Conservation (phyloP, 1,139 yeast genomes). For the Yamadazyma conglobata region DNA sequence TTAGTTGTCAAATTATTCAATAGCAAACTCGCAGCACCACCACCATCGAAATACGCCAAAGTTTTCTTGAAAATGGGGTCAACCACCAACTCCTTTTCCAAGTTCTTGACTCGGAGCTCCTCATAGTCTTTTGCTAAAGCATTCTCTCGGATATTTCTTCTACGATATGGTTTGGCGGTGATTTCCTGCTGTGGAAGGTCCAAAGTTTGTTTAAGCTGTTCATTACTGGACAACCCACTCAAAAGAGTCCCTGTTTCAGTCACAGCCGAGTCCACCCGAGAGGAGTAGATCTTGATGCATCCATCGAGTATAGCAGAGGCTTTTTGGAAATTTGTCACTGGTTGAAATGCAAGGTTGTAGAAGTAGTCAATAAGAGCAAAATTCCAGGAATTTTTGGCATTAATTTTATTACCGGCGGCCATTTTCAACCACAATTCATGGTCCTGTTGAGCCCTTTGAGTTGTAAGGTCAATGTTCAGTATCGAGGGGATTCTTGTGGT, state of each 20-base stretch:
- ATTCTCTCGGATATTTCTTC: conserved; percentile 40
- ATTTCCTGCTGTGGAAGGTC: conserved; percentile 9
- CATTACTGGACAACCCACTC: conserved; percentile 58
- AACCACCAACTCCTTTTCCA: conserved; percentile 73
- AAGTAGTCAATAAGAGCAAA: conserved; percentile 86
- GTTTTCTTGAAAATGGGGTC: conserved; percentile 90
- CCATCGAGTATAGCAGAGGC: conserved; percentile 40
- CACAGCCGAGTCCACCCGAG: conserved; percentile 85
- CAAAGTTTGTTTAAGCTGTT: conserved; percentile 7
- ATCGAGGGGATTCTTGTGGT: too few species aligned
- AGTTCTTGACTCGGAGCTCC: conserved; percentile 58
- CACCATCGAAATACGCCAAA: conserved; percentile 89
- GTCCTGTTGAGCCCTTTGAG: too few species aligned
- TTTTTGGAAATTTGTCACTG: conserved; percentile 43
- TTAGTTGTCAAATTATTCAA: conserved; percentile 67
- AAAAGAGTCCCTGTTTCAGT: conserved; percentile 83
- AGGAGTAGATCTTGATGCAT: conserved; percentile 39
- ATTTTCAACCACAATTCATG: conserved; percentile 89
- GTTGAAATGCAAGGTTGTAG: conserved; percentile 44
- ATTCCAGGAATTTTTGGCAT: conserved; percentile 62
- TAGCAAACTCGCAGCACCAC: conserved; percentile 84
- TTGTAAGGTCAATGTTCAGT: too few species aligned
- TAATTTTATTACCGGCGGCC: conserved; percentile 81
- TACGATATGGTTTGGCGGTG: conserved; percentile 13
- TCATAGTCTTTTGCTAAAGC: conserved; percentile 53